These are phyloP conservation scores for Cudoniella acicularis DNA, from an alignment of 495 filamentous ascomycete species.

Conservation along the genomic window DNA sequence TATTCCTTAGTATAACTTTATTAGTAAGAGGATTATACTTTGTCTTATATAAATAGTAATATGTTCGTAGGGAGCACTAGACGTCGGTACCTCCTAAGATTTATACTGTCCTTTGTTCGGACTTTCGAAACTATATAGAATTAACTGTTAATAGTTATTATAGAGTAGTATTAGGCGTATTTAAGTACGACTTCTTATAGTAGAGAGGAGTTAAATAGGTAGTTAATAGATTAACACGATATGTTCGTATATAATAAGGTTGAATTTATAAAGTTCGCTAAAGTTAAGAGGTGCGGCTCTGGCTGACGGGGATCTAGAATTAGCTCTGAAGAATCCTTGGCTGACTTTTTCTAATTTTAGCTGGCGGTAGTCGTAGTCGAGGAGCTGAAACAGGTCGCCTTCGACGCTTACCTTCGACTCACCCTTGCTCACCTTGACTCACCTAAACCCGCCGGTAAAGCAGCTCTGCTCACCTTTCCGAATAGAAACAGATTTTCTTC, in stretches of 20 bases:
- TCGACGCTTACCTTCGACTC: too few relatives aligned
- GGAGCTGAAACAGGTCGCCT: too few relatives aligned
- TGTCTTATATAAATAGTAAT: not conserved
- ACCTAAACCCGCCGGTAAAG: too few relatives aligned
- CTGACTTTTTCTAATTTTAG: too few relatives aligned
- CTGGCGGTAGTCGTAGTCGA: too few relatives aligned
- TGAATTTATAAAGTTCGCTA: slow-evolving; percentile 18
- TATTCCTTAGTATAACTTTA: not conserved
- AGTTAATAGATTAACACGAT: too few relatives aligned
- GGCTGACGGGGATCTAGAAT: slow-evolving; percentile 12
- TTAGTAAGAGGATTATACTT: not conserved
- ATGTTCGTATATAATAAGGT: slow-evolving; percentile 12
- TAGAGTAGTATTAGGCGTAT: not conserved
- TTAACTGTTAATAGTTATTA: not conserved
- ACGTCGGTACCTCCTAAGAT: not conserved
- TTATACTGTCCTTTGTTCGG: not conserved
- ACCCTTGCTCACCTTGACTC: too few relatives aligned
- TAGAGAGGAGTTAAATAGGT: too few relatives aligned
- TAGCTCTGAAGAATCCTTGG: not conserved
- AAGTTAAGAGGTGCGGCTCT: slow-evolving; percentile 17
- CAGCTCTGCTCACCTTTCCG: too few relatives aligned
- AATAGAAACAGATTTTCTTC: too few relatives aligned
- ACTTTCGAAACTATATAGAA: not conserved
- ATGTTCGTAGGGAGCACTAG: not conserved
- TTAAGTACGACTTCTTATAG: too few relatives aligned